phyloP scores from a whole-genome alignment of 108 stramenopile species.

The Nannochloropsis salina region DNA sequence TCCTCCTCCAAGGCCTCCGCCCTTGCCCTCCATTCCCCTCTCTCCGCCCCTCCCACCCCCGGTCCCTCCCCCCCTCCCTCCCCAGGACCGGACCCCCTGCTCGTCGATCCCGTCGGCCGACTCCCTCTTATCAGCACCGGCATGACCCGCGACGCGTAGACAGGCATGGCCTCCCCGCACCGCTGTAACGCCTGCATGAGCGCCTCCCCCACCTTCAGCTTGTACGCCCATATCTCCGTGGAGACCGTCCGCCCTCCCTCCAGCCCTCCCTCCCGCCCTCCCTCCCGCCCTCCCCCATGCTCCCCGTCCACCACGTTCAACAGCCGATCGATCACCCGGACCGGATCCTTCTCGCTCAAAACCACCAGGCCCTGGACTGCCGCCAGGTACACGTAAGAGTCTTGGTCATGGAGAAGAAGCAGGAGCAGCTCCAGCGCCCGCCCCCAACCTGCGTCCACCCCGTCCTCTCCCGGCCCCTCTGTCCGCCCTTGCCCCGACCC shows the following conservation, averaged over 20 bases:
- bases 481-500: neutral
- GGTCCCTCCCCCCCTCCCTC: neutral
- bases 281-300: neutral
- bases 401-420: neutral
- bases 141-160: neutral
- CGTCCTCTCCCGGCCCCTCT: neutral
- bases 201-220: neutral
- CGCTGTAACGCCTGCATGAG: neutral
- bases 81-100: neutral
- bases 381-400: neutral
- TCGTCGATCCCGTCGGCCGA: neutral
- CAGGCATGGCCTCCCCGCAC: neutral
- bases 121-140: neutral
- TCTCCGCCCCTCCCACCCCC: neutral
- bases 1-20: neutral
- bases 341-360: neutral
- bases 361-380: neutral
- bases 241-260: neutral
- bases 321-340: neutral
- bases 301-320: neutral
- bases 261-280: neutral
- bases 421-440: neutral
- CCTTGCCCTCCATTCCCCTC: neutral
- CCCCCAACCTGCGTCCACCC: neutral
- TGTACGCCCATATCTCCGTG: slow-evolving; percentile 11